Evolutionary conservation across 2,329 filamentous ascomycete genomes (phyloP), one percentile per base, ranked within the genome.

Genomic region (Trichoderma afroharzianum): DNA sequence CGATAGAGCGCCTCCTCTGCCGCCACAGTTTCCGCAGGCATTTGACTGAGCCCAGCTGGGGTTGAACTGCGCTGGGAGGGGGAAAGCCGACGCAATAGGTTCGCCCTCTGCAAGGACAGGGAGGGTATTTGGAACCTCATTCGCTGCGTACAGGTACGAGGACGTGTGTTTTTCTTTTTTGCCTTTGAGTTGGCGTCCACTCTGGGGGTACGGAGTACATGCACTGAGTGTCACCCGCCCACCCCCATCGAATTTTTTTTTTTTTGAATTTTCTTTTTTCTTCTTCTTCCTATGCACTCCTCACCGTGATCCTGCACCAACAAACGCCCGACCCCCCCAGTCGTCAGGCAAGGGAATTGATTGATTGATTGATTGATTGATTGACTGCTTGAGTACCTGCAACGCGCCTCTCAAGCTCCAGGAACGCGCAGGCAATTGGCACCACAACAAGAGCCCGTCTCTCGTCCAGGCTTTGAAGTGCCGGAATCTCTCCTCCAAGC

Each of bases 61-160:
- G 43, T 61, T 30, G 21, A 59, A 59, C 21, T 63, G 59, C 18
- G 5, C 6, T 39, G 36, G 36, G 64, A 47, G 32, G 67, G 59
- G 68, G 59, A 59, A 53, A 30, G 18, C 26, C 15, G 55, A 59
- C n/a, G 61, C 57, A 61, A 30, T 21, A 50, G 57, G 21, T 18
- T 67, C 62, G 62, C 62, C 12, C n/a, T 55, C 47, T 68, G 50
- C 71, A 72, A 57, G 71, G 71, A 59, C 43, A 70, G 66, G 70
- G 70, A 33, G 58, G 55, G 18, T 55, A 55, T 50, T 55, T 24
- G 43, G 36, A 61, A 50, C 32, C 32, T 55, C 70, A n/a, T n/a
- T 71, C 14, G 36, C 26, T 9, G 55, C 30, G 55, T 50, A 47
- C 43, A 47, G 43, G 43, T 47, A 47, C 36, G 18, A 47, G 18